Evolutionary conservation across 768 basidiomycete genomes (phyloP), one percentile per base, ranked within the genome.

Genomic region (Macrolepiota albuminosa): DNA sequence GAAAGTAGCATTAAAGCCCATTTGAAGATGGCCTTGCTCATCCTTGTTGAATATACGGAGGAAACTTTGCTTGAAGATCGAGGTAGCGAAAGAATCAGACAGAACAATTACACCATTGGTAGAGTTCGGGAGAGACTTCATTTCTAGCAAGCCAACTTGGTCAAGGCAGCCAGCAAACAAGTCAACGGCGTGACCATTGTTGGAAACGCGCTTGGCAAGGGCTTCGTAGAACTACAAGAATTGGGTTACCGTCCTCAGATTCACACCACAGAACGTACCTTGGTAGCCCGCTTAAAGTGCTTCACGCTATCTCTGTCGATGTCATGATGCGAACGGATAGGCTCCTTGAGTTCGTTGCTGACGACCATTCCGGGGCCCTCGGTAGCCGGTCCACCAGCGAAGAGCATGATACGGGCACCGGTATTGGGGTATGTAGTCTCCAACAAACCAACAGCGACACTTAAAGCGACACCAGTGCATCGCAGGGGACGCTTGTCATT

Each of bases 1-100:
- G 66, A 99, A 96, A 0, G 95, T 98, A 10, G 95, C 97, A 67
- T 98, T 99, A 78, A 98, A 98, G 57, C 96, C 97, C 95, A 98
- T 98, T 68, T 90, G 85, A 31, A 98, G 80, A 64, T 91, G 82
- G 1, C 95, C 96, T 63, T 96, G 86, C 18, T 91, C 92, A 64
- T 96, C 96, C 72, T 97, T 98, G 69, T 81, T 85, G 73, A 99
- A 94, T 45, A 96, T 78, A 45, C 95, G 85, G 45, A 97, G 81
- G 86, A 97, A 98, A 67, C 89, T 92, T 73, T 98, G 96, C 78
- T 98, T 98, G 85, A 98, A 98, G 71, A 98, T 97, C 29, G 94
- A 94, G 10, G 96, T 98, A 11, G 91, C 87, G 72, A 98, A 99
- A 0, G 95, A 95, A 69, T 99, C 97, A 42, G 96, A 94, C 39